Base-by-base conservation (phyloP, 1,284 basidiomycete species). In the Ceratorhiza oryzae-sativae region DNA sequence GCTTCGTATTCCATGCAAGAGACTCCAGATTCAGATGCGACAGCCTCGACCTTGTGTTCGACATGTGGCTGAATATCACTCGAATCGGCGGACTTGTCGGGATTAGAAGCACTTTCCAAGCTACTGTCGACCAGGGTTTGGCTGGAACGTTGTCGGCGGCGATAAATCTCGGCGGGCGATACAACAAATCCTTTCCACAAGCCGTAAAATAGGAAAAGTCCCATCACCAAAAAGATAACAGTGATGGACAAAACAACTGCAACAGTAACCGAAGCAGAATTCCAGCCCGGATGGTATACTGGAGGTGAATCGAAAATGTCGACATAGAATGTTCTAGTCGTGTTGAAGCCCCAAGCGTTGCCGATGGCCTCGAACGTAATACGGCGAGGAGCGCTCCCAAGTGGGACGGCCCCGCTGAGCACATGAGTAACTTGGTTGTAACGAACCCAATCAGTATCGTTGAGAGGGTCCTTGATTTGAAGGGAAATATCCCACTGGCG, bases 281-380 rank as follows among this genome's bases (percentile, higher is more conserved):
- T 36, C 62, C 62, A 65, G 34, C 18, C 48, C 9, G 20, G 12
- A 18, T 1, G 32, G n/a, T 46, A 13, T 10, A 20, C 12, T 15
- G 27, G 42, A 2, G 62, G 2, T 36, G 45, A 48, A 25, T 65
- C 39, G 48, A 27, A 23, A 30, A 65, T 25, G n/a, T 18, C 23
- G 25, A 65, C 15, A 9, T 23, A 23, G 48, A 49, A 65, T 12
- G 32, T 12, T n/a, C 32, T 65, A 27, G 62, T 32, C 18, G 48
- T 20, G 23, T 65, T 65, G 25, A 65, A 65, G n/a, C 62, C 62
- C 62, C 62, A 65, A 39, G 62, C 62, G 34, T 65, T 53, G 20
- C 62, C 53, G 4, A 42, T 65, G 3, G 10, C 32, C 30, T 53
- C 46, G 48, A 45, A 65, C 20, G 18, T 27, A 27, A 65, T 65